These are phyloP conservation scores for Quillaja saponaria DNA, from an alignment of 306 rosid genomes.

Conservation along the genomic window DNA sequence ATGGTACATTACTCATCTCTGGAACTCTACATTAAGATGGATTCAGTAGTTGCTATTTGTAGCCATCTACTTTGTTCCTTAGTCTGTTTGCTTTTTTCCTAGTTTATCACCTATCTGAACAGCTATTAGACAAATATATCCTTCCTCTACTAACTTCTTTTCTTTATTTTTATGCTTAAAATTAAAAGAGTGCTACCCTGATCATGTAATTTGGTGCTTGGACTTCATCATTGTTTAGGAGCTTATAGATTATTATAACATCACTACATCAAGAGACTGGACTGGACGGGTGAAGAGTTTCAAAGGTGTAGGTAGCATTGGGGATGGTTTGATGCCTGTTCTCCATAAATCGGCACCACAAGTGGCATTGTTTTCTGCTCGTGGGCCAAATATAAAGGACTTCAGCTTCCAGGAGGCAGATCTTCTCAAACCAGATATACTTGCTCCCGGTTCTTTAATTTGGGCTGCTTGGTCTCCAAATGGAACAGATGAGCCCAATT, in stretches of 20 bases:
- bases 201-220: constrained; percentile 30
- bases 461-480: constrained; percentile 99
- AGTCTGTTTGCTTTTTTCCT: too few species aligned
- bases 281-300: constrained; percentile 93
- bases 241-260: constrained; percentile 84
- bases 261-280: constrained; percentile 94
- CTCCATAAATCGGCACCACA: constrained; percentile 97
- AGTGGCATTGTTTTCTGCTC: constrained; percentile 92
- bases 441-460: constrained; percentile 97
- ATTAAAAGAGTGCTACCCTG: constrained; percentile 4
- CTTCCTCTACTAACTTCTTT: constrained; percentile 6
- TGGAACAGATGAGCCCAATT: constrained; percentile 96
- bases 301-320: constrained; percentile 76
- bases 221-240: constrained; percentile 54
- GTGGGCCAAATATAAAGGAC: constrained; percentile 95
- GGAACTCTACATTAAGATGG: constrained; percentile 4
- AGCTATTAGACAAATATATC: constrained; percentile 10
- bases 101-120: constrained; percentile 20
- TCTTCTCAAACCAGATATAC: constrained; percentile 97
- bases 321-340: constrained; percentile 85
- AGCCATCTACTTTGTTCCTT: not conserved
- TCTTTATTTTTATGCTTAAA: constrained; percentile 20
- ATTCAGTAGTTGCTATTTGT: constrained; percentile 17
- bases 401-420: constrained; percentile 95
- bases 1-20: constrained; percentile 53